Evolutionary conservation across 139 green algal species (phyloP).

Genomic region (Micromonas pusilla): DNA sequence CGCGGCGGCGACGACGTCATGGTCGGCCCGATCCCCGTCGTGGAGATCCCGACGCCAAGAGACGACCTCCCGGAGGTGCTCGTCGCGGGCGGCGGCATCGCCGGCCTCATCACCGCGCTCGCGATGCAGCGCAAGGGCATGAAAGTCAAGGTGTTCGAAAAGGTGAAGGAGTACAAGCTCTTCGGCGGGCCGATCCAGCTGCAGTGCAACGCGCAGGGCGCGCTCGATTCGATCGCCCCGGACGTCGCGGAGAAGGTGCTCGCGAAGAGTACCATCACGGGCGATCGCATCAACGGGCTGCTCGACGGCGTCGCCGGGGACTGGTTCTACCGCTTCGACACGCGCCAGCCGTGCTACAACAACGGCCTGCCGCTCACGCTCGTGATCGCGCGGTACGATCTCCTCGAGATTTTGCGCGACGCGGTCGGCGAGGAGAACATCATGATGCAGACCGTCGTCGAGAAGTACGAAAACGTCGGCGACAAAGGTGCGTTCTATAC

Average conservation of each 20-base stretch:
- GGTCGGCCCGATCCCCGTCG: background rate
- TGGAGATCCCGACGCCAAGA: background rate
- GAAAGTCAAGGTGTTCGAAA: slow-evolving; percentile 30
- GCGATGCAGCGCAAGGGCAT: slow-evolving; percentile 15
- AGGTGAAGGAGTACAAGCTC: slow-evolving; percentile 36
- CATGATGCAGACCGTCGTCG: slow-evolving; percentile 33
- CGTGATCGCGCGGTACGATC: slow-evolving; percentile 31
- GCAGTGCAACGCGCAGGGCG: slow-evolving; percentile 53
- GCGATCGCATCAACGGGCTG: slow-evolving; percentile 55
- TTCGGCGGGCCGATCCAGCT: slow-evolving; percentile 45
- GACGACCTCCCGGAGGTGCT: slow-evolving; percentile 25
- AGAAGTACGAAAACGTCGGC: slow-evolving; percentile 39
- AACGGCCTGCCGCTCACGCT: slow-evolving; percentile 41
- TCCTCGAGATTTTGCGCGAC: slow-evolving; percentile 26
- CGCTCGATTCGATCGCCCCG: slow-evolving; percentile 45
- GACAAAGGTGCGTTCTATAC: too few species aligned
- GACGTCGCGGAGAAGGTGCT: slow-evolving; percentile 42
- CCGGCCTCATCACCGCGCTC: slow-evolving; percentile 29
- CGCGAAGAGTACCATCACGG: slow-evolving; percentile 41
- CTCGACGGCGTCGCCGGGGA: slow-evolving; percentile 49
- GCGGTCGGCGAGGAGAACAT: slow-evolving; percentile 35
- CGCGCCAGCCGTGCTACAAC: slow-evolving; percentile 28
- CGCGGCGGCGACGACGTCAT: background rate
- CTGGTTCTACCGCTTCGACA: slow-evolving; percentile 47
- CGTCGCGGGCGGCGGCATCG: slow-evolving; percentile 39